Evolutionary conservation across 345 rosid genomes (phyloP), one percentile per base, ranked within the genome.

Genomic region (Crucihimalaya himalaica): DNA sequence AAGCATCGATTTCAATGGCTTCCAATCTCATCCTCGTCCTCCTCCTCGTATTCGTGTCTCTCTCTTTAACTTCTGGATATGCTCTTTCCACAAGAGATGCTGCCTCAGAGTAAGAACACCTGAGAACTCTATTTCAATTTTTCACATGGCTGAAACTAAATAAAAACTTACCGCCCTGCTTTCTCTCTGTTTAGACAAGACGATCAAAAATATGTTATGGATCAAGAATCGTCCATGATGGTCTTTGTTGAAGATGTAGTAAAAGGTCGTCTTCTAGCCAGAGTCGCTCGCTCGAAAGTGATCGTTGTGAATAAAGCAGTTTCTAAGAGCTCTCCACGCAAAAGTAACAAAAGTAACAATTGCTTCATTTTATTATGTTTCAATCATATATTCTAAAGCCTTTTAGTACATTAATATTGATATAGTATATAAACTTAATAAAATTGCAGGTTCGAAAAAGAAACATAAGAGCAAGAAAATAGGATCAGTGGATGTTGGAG

Each of bases 101-200:
- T 67, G 21, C 35, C 18, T 57, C 56, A 16, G 29, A 39, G 67
- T 74, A 66, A 57, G 72, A 73, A 48, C 5, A 46, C 39, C 54
- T 40, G 25, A 48, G 5, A 47, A 25, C 16, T 48, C 8, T 5
- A 21, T 15, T 9, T 15, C 51, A 16, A 4, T 63, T 57, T 66
- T 35, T 56, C 50, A n/a, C 35, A 21, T 25, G 23, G 14, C 8
- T 46, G 3, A 35, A 16, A 23, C 43, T n/a, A 47, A 6, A 35
- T 3, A 72, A 14, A 20, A 16, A 23, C 8, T 9, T 35, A 45
- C 29, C 47, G 34, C 12, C 35, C 29, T 71, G 25, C 11, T 57
- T 27, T 27, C 34, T 48, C 14, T 66, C 6, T 66, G 35, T 19
- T 27, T 48, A 66, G 78, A 19, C 78, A 66, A 66, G 61, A 67